These are phyloP conservation scores for Boletus reticuloceps DNA, from an alignment of 768 basidiomycete genomes.

Conservation along the genomic window DNA sequence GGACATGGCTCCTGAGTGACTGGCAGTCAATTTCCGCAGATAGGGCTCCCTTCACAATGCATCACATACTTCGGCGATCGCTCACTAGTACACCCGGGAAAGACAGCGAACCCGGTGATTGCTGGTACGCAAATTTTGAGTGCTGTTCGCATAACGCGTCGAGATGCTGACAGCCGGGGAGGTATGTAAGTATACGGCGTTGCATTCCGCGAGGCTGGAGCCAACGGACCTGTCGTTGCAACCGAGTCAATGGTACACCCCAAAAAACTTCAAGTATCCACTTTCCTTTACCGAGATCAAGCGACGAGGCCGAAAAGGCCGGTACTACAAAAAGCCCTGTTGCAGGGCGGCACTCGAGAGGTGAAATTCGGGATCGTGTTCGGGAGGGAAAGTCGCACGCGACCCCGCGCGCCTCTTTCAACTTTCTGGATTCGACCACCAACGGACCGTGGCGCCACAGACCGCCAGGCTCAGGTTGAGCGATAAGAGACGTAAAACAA, in stretches of 20 bases:
- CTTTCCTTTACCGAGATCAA: slow-evolving; percentile 17
- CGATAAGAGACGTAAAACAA: slow-evolving; percentile 19
- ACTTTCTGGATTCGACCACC: slow-evolving; percentile 15
- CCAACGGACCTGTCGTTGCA: neutral
- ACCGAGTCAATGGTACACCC: slow-evolving; percentile 2
- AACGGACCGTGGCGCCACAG: no score
- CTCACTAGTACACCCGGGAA: neutral
- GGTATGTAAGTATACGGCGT: neutral
- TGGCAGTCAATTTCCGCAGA: slow-evolving; percentile 7
- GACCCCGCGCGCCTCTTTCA: slow-evolving; percentile 9
- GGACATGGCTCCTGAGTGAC: slow-evolving; percentile 4
- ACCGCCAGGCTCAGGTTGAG: neutral
- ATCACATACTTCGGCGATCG: slow-evolving; percentile 9
- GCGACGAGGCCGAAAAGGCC: slow-evolving; percentile 1
- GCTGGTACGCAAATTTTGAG: neutral
- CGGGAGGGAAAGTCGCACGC: slow-evolving; percentile 11
- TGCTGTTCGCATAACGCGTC: neutral
- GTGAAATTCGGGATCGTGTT: slow-evolving; percentile 5
- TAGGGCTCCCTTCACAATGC: neutral
- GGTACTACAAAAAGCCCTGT: neutral
- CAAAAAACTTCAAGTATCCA: neutral
- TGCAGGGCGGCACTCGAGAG: slow-evolving; percentile 1
- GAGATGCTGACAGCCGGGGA: neutral
- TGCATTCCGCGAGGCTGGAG: slow-evolving; percentile 5
- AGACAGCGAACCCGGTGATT: slow-evolving; percentile 1